Percentiles rank a stretch among this genome's conserved stretches.
These are phyloP conservation scores for Penicillium dipodomyicola DNA, from an alignment of 495 filamentous ascomycete species.

Conservation along the genomic window DNA sequence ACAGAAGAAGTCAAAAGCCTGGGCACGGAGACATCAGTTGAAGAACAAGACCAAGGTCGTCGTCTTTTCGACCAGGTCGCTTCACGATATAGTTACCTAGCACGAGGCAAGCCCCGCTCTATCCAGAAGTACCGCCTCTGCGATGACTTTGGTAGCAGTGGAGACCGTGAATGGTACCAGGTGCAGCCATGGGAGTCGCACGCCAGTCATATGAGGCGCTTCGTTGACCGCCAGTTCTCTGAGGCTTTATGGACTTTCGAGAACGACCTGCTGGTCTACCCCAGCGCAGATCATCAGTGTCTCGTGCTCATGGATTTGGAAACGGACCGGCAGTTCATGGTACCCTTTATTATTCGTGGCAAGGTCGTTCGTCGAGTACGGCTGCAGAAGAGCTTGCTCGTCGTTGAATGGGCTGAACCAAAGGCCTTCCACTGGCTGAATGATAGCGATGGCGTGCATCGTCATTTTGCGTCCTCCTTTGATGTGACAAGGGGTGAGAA, in stretches of 20 bases:
- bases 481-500: constrained; percentile 37
- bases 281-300: constrained; percentile 37
- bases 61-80: constrained; percentile 52
- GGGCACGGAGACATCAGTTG: neutral
- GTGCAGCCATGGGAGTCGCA: constrained; percentile 58
- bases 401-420: constrained; percentile 66
- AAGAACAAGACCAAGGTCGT: constrained; percentile 34
- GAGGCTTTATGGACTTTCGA: constrained; percentile 62
- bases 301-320: constrained; percentile 57
- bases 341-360: constrained; percentile 54
- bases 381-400: constrained; percentile 52
- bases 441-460: constrained; percentile 55
- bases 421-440: constrained; percentile 58
- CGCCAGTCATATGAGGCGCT: constrained; percentile 39
- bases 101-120: constrained; percentile 45
- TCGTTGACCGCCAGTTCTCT: constrained; percentile 49
- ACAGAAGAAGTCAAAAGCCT: constrained; percentile 52
- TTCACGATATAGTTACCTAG: constrained; percentile 56
- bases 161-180: constrained; percentile 43
- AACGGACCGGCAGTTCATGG: constrained; percentile 39
- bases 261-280: constrained; percentile 59
- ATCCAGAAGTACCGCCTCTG: constrained; percentile 47
- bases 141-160: constrained; percentile 34
- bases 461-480: constrained; percentile 65
- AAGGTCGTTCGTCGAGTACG: constrained; percentile 60